These are phyloP conservation scores for Penicillium goetzii DNA, from an alignment of 495 filamentous ascomycete genomes.

Conservation along the genomic window DNA sequence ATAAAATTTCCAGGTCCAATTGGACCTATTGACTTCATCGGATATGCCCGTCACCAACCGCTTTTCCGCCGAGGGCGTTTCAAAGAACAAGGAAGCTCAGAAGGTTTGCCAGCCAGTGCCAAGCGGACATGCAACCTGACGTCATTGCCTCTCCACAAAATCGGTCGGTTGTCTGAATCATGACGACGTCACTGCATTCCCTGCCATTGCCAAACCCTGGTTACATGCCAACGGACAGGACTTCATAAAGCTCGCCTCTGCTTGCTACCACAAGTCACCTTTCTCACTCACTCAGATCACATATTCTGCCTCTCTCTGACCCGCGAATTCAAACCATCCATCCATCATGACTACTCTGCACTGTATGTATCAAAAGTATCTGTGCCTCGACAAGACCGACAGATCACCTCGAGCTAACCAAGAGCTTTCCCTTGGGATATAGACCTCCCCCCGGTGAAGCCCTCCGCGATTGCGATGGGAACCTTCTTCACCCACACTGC, in stretches of 20 bases:
- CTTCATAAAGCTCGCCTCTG: conserved; percentile 22
- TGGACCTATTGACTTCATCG: neutral
- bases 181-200: conserved; percentile 47
- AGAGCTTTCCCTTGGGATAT: neutral
- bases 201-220: conserved; percentile 2
- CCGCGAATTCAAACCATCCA: conserved; percentile 5
- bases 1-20: neutral
- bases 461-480: conserved; percentile 94
- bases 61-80: conserved; percentile 1
- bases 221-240: neutral
- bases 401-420: conserved; percentile 10
- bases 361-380: conserved; percentile 53
- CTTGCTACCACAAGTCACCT: neutral
- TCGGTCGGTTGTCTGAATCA: conserved; percentile 35
- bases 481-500: conserved; percentile 91
- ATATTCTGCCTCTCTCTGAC: conserved; percentile 5
- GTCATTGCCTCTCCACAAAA: conserved; percentile 30
- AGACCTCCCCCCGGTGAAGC: conserved; percentile 97
- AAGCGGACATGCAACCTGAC: conserved; percentile 20
- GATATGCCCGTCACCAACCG: neutral
- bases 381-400: neutral
- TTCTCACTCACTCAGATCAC: neutral
- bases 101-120: conserved; percentile 5
- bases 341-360: conserved; percentile 64
- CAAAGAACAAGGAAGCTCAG: conserved; percentile 7